Conservation (phyloP, 2,329 filamentous ascomycete genomes). For the Dothistroma septosporum region DNA sequence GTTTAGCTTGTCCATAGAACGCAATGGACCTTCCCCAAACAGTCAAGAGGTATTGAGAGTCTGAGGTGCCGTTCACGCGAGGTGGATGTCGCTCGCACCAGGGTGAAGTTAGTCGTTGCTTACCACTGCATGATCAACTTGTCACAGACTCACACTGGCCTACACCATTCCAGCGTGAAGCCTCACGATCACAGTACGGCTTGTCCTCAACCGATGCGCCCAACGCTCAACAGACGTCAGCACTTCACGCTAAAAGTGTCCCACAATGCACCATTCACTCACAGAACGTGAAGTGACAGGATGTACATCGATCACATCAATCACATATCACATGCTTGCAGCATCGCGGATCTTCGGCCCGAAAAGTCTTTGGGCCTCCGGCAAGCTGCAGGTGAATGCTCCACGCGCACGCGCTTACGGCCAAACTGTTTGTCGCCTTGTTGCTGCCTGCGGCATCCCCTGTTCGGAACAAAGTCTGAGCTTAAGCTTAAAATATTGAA, state of each 20-base stretch:
- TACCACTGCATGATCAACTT: background rate
- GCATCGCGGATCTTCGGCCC: background rate
- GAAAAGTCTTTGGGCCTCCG: background rate
- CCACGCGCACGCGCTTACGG: background rate
- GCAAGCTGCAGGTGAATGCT: constrained; percentile 1
- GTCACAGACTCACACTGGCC: background rate
- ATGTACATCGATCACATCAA: background rate
- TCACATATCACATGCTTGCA: background rate
- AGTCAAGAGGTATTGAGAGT: background rate
- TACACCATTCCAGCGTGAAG: background rate
- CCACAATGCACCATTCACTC: too few relatives aligned
- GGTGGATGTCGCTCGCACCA: too few relatives aligned
- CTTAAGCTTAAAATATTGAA: background rate
- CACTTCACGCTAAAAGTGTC: too few relatives aligned
- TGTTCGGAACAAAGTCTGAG: background rate
- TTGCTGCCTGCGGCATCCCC: constrained; percentile 1
- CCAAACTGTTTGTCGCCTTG: constrained; percentile 1
- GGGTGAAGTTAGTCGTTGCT: background rate
- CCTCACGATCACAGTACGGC: too few relatives aligned
- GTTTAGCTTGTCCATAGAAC: background rate
- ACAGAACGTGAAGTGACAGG: background rate
- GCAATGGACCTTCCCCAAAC: background rate
- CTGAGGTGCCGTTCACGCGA: background rate
- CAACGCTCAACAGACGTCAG: background rate
- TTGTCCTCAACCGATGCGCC: background rate